Percentiles rank a stretch among this genome's conserved stretches.
Conservation (phyloP, 345 rosid species). For the Microcos paniculata region DNA sequence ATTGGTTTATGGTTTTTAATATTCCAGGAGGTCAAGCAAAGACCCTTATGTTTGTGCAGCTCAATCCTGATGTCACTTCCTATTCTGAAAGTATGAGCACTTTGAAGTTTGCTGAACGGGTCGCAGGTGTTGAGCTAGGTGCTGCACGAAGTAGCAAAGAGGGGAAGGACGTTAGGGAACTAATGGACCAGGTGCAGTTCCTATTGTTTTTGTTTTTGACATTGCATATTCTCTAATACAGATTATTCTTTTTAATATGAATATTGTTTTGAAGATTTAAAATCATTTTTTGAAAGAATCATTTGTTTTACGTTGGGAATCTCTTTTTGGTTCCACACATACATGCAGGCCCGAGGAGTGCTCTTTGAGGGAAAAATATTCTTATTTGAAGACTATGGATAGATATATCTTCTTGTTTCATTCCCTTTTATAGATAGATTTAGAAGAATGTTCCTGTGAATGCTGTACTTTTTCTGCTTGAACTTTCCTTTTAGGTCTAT, state of each 20-base stretch:
- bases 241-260: neutral
- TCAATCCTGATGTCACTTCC: slow-evolving; percentile 80
- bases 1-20: neutral
- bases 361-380: too few relatives aligned
- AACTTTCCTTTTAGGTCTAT: neutral
- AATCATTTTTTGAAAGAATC: too few relatives aligned
- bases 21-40: slow-evolving; percentile 91
- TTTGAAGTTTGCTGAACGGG: slow-evolving; percentile 94
- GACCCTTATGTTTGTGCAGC: slow-evolving; percentile 96
- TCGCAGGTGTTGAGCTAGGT: slow-evolving; percentile 93
- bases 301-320: too few relatives aligned
- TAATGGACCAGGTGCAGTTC: slow-evolving; percentile 75
- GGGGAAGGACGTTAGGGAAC: slow-evolving; percentile 73
- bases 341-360: too few relatives aligned
- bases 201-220: neutral
- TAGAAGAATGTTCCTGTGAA: neutral
- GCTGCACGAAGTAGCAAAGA: slow-evolving; percentile 89
- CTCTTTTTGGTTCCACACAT: too few relatives aligned
- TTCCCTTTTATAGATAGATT: neutral
- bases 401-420: neutral
- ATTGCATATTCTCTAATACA: neutral
- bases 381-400: neutral
- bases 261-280: neutral
- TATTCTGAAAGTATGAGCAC: slow-evolving; percentile 80
- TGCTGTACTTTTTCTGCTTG: neutral